Evolutionary conservation across 2,329 filamentous ascomycete species (phyloP).

Genomic region (Fusarium circinatum): DNA sequence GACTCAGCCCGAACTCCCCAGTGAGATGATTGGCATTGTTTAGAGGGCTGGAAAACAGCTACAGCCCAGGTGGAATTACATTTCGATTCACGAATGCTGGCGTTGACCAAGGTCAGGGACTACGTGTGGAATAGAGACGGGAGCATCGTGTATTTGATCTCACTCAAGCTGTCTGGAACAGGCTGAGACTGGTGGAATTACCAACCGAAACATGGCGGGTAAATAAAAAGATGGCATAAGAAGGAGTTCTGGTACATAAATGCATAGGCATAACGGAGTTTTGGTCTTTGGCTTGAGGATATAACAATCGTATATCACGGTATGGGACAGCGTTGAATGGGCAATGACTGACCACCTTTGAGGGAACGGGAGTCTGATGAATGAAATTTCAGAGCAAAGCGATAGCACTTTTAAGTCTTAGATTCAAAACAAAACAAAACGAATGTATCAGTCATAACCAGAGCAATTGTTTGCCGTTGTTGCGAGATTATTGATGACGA

Average conservation of each 20-base stretch:
- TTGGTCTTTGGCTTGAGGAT: not conserved
- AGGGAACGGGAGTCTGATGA: not conserved
- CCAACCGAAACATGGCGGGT: not conserved
- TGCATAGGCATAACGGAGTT: slow-evolving; percentile 11
- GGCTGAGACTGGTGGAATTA: not conserved
- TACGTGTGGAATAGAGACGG: not conserved
- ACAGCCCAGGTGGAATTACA: slow-evolving; percentile 13
- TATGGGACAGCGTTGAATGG: slow-evolving; percentile 13
- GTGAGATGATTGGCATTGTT: slow-evolving; percentile 31
- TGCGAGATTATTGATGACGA: not conserved
- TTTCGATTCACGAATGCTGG: not conserved
- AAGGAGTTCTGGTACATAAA: slow-evolving; percentile 26
- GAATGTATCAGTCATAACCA: not conserved
- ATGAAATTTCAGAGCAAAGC: not conserved
- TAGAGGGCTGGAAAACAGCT: slow-evolving; percentile 30
- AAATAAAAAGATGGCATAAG: slow-evolving; percentile 10
- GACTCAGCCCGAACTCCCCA: slow-evolving; percentile 44
- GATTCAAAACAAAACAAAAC: not conserved
- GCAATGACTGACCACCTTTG: not conserved
- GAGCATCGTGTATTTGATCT: not conserved
- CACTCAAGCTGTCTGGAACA: not conserved
- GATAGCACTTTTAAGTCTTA: not conserved
- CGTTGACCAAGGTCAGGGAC: not conserved
- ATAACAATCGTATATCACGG: not conserved
- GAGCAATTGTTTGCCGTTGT: not conserved